phyloP scores from a whole-genome alignment of 2,329 filamentous ascomycete species.

The Aureobasidium sp. region DNA sequence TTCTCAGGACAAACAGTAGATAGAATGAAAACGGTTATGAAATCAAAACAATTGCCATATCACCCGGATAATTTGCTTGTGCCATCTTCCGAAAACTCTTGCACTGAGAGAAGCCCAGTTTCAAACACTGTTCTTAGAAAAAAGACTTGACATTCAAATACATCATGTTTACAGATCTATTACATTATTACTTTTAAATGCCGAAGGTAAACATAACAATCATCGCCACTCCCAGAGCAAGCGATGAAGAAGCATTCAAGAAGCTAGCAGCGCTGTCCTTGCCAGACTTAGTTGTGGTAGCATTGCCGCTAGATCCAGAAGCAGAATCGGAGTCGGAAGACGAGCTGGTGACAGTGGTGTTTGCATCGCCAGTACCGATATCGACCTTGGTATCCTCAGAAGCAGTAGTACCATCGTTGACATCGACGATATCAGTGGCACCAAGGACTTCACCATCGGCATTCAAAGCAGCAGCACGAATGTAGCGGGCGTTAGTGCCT shows the following conservation, averaged over 20 bases:
- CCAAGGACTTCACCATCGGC: constrained; percentile 14
- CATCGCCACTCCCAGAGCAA: background rate
- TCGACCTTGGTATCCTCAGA: background rate
- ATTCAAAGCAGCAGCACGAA: constrained; percentile 18
- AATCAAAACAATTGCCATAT: too few relatives aligned
- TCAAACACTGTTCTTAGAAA: background rate
- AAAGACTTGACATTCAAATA: background rate
- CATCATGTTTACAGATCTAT: background rate
- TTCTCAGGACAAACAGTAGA: too few relatives aligned
- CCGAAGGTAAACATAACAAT: constrained; percentile 1
- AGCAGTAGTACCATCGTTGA: constrained; percentile 10
- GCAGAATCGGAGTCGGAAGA: background rate
- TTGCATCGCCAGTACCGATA: constrained; percentile 5
- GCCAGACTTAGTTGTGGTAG: background rate
- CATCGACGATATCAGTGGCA: constrained; percentile 13
- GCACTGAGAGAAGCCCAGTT: background rate
- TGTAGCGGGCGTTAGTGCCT: constrained; percentile 10
- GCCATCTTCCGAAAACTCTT: background rate
- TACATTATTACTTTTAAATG: background rate
- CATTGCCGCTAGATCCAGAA: background rate
- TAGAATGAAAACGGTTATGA: too few relatives aligned
- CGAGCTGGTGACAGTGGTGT: constrained; percentile 1
- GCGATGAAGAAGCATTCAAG: background rate
- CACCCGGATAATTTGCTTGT: background rate
- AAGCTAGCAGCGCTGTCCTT: background rate